phyloP scores from a whole-genome alignment of 1,284 basidiomycete genomes.

The Takashimella tepidaria region DNA sequence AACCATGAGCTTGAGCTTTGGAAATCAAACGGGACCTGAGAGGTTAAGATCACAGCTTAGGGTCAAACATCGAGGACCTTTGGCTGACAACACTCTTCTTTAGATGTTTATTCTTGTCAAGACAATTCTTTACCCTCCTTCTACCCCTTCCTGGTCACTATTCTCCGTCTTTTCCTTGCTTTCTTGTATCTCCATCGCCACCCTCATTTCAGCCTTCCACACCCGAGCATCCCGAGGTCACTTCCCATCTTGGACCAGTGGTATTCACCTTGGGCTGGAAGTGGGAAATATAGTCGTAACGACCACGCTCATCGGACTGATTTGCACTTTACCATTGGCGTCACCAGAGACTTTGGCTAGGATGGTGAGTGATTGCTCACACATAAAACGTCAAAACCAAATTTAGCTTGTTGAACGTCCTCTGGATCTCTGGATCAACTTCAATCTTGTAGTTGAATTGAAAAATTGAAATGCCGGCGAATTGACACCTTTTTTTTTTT shows the following conservation, averaged over 20 bases:
- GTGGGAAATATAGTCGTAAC: slow-evolving; percentile 18
- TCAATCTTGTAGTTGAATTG: no score
- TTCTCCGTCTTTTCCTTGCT: slow-evolving; percentile 30
- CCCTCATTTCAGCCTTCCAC: slow-evolving; percentile 27
- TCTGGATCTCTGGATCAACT: no score
- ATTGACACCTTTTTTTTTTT: no score
- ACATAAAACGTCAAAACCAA: no score
- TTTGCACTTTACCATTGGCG: slow-evolving; percentile 32
- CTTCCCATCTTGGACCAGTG: slow-evolving; percentile 32
- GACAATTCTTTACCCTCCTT: slow-evolving; percentile 29
- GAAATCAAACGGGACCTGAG: no score
- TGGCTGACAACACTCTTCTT: no score
- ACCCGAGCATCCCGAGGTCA: slow-evolving; percentile 16
- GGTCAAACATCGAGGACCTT: no score
- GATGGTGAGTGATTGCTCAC: slow-evolving; percentile 20
- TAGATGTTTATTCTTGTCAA: slow-evolving; percentile 30
- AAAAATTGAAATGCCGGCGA: no score
- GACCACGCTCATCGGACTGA: slow-evolving; percentile 19
- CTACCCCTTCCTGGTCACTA: slow-evolving; percentile 37
- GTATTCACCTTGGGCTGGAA: slow-evolving; percentile 23
- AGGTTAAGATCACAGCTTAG: no score
- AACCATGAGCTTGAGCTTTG: no score
- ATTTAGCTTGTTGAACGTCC: no score
- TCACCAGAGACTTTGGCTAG: slow-evolving; percentile 28
- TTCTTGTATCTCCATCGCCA: slow-evolving; percentile 20